Percentiles rank a stretch among this genome's conserved stretches.
Conservation (phyloP, 805 yeast species). For the Lipomyces sp. region DNA sequence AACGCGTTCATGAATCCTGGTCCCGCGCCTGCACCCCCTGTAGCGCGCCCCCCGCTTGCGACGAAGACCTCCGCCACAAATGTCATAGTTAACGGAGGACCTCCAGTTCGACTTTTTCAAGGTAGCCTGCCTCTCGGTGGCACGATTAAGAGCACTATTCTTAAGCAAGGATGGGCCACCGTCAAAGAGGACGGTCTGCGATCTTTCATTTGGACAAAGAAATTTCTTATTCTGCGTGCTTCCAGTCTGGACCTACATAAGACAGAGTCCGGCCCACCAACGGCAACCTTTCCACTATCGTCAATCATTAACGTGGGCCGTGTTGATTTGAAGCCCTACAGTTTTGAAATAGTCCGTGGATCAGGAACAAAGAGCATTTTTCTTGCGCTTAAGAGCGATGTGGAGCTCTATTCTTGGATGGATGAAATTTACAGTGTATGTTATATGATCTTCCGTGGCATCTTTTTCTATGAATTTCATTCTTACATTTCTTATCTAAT, state of each 20-base stretch:
- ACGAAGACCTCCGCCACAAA: conserved; percentile 17
- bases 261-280: conserved; percentile 21
- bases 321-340: conserved; percentile 68
- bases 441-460: not conserved
- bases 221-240: conserved; percentile 75
- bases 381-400: conserved; percentile 71
- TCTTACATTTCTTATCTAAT: not conserved
- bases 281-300: conserved; percentile 43
- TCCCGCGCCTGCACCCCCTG: conserved; percentile 52
- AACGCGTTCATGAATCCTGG: conserved; percentile 53
- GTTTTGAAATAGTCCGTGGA: conserved; percentile 64
- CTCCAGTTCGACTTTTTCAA: conserved; percentile 7
- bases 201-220: conserved; percentile 88
- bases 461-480: not conserved
- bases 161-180: conserved; percentile 74
- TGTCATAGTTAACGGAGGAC: conserved; percentile 3
- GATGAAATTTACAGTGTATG: conserved; percentile 61
- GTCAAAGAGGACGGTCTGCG: conserved; percentile 89
- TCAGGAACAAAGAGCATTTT: conserved; percentile 52
- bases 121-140: conserved; percentile 8
- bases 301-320: conserved; percentile 63
- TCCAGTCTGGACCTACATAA: conserved; percentile 72
- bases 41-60: conserved; percentile 15
- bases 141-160: conserved; percentile 7
- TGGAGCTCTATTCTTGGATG: conserved; percentile 83